Conservation (phyloP, 306 rosid genomes). For the Fragaria vesca region DNA sequence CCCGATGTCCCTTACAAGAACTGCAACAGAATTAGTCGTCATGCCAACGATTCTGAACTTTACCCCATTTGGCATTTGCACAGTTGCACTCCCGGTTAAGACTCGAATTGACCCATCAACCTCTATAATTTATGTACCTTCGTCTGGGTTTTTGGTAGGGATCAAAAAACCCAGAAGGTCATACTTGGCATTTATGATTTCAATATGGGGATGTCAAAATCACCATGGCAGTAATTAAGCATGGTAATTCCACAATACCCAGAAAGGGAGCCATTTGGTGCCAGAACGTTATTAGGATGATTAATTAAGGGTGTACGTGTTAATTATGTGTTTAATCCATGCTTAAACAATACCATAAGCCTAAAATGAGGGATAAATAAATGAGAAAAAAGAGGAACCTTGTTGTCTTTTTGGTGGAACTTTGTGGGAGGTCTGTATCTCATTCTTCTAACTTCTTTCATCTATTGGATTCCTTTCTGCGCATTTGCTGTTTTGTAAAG, state of each 20-base stretch:
- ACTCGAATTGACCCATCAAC: not conserved
- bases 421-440: not conserved
- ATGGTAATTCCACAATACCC: not conserved
- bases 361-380: constrained; percentile 7
- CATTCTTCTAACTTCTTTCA: not conserved
- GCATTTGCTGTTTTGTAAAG: not conserved
- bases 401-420: constrained; percentile 15
- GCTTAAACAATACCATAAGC: not conserved
- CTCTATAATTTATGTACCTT: not conserved
- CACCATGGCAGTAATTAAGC: not conserved
- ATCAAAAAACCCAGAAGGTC: not conserved
- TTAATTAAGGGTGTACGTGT: not conserved
- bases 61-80: not conserved
- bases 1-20: not conserved
- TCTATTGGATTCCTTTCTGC: not conserved
- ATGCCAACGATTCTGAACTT: not conserved
- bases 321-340: not conserved
- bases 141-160: not conserved
- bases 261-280: not conserved
- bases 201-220: not conserved
- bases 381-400: not conserved
- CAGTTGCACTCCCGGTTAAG: not conserved
- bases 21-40: constrained; percentile 5
- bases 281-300: not conserved
- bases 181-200: not conserved